These are phyloP conservation scores for Zizania palustris DNA, from an alignment of 202 grass and related monocot genomes.

Conservation along the genomic window DNA sequence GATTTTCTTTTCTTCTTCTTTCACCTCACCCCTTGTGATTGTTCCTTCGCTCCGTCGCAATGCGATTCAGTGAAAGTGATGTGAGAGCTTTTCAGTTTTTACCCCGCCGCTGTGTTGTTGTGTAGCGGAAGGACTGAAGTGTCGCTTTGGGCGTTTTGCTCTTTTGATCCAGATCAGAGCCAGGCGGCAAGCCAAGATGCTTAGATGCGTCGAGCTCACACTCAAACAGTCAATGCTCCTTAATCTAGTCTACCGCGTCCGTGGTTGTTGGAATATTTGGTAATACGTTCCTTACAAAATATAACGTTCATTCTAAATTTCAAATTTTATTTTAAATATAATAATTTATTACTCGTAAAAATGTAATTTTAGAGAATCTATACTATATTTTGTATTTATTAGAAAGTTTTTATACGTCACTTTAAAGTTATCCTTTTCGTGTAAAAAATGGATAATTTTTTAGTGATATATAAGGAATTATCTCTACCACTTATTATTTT, in stretches of 20 bases:
- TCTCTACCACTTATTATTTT: too few species aligned
- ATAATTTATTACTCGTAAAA: too few species aligned
- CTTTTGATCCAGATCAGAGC: not conserved
- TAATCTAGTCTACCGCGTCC: not conserved
- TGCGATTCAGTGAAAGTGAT: not conserved
- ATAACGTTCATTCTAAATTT: too few species aligned
- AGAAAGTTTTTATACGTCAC: too few species aligned
- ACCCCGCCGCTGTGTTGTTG: not conserved
- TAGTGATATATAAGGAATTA: too few species aligned
- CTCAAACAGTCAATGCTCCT: not conserved
- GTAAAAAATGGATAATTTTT: too few species aligned
- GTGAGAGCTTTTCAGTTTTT: not conserved
- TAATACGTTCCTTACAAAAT: too few species aligned
- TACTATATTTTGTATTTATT: too few species aligned
- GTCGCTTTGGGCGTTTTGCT: slow-evolving; percentile 45
- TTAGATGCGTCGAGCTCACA: not conserved
- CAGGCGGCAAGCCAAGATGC: not conserved
- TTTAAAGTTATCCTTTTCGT: too few species aligned
- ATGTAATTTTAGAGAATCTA: too few species aligned
- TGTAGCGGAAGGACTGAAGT: not conserved
- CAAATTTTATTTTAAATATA: too few species aligned
- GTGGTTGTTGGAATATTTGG: too few species aligned
- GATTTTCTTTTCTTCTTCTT: not conserved
- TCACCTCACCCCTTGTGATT: not conserved
- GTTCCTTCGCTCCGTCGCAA: not conserved